Conservation (phyloP, 768 basidiomycete species). For the Piloderma croceum region DNA sequence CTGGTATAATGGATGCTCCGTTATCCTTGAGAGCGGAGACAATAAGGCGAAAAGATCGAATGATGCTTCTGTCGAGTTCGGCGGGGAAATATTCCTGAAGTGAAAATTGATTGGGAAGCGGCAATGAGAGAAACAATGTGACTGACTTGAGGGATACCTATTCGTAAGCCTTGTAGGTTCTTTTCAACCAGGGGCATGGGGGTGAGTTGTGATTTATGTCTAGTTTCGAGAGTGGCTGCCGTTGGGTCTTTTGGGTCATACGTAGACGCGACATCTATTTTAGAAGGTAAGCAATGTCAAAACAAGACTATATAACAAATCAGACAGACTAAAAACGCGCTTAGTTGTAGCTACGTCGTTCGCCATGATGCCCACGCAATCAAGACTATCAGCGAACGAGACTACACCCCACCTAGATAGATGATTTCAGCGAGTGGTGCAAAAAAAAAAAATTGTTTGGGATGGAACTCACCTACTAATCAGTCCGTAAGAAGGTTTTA, state of each 20-base stretch:
- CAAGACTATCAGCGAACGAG: conserved; percentile 90
- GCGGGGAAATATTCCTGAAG: conserved; percentile 73
- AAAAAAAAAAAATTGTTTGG: neutral
- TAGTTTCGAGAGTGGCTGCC: conserved; percentile 40
- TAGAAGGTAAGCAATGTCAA: neutral
- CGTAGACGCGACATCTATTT: conserved; percentile 29
- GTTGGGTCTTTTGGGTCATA: conserved; percentile 76
- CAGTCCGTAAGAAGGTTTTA: conserved; percentile 94
- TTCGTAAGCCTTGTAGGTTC: conserved; percentile 47
- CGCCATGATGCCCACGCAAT: conserved; percentile 85
- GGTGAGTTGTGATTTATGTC: conserved; percentile 23
- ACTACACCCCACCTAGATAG: conserved; percentile 78
- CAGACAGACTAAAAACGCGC: conserved; percentile 59
- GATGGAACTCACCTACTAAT: conserved; percentile 62
- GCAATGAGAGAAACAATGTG: neutral
- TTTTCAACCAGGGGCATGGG: conserved; percentile 4
- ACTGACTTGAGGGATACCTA: conserved; percentile 71
- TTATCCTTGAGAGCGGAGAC: conserved; percentile 32
- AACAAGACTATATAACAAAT: neutral
- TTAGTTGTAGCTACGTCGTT: conserved; percentile 43
- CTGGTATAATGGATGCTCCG: conserved; percentile 66
- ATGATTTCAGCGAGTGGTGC: conserved; percentile 4
- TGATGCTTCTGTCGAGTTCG: conserved; percentile 49
- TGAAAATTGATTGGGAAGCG: neutral
- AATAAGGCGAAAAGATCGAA: conserved; percentile 9